Base-by-base conservation (phyloP, 345 rosid species). In the Bruguiera parviflora region DNA sequence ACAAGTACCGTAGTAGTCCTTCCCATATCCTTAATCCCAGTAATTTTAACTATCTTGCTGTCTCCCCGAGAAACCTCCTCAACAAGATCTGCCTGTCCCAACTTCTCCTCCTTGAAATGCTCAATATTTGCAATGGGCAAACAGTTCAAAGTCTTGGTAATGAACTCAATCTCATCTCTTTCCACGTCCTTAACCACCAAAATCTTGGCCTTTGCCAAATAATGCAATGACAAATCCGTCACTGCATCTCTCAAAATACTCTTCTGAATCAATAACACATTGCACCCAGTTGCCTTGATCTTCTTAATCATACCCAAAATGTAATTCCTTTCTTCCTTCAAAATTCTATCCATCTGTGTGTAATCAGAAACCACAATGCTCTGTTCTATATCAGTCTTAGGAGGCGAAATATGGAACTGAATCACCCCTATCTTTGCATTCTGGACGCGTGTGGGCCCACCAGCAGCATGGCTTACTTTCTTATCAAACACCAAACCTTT, bases 181-280 rank as follows among this genome's bases (percentile, higher is more conserved):
- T 95, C 98, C 16, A 95, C 94, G 71, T 95, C 98, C 87, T 90
- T 95, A 28, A 95, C 76, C 27, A 95, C 97, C 91, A 95, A 76
- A 66, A 95, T 90, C 79, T 92, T 95, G 0, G 98, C 90, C 71
- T 92, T 92, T 0, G 99, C 98, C 82, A 95, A 66, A 69, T 95
- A 92, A 79, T 95, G 99, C 75, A 92, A 84, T 0, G 99, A 95
- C 43, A 95, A 75, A 77, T 95, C 98, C 0, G 99, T 95, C 59
- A 95, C 98, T 0, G 99, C 99, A 71, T 95, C 99, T 68, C 99
- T 92, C 87, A 95, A 63, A 71, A 95, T 92, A 79, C 98, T 95
- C 94, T 95, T 95, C 78, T 95, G 98, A 74, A 95, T 92, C 79
- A 95, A 72, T 78, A 95, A 70, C 33, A 92, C 99, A 53, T 95